Evolutionary conservation across 1,139 yeast genomes (phyloP).

Genomic region (Geotrichum aggregatum): DNA sequence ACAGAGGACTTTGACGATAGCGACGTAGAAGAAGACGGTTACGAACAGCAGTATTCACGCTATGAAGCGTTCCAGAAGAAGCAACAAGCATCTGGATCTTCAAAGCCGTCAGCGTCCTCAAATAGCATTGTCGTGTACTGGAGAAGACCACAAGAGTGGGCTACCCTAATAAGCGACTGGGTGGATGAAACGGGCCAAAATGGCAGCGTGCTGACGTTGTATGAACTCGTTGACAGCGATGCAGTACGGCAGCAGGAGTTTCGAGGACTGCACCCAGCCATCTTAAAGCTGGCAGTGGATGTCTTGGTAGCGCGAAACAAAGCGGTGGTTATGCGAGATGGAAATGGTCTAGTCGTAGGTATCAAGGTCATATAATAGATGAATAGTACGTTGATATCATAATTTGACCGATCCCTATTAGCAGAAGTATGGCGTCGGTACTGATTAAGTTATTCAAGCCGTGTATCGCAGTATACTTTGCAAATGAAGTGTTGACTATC

Average conservation of each 20-base stretch:
- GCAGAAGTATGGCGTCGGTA: too few species aligned
- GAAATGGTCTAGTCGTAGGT: constrained; percentile 38
- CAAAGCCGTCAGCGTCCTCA: constrained; percentile 19
- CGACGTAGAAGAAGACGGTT: constrained; percentile 10
- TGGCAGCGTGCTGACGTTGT: constrained; percentile 73
- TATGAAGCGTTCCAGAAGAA: not conserved
- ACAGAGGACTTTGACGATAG: constrained; percentile 15
- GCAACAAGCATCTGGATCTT: not conserved
- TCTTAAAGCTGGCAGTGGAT: constrained; percentile 55
- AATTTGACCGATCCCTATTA: too few species aligned
- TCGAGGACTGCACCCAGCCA: constrained; percentile 54
- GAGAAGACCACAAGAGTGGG: constrained; percentile 76
- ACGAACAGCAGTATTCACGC: constrained; percentile 12
- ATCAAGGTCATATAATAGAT: constrained; percentile 29
- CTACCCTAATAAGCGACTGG: constrained; percentile 55
- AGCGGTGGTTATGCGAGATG: constrained; percentile 36
- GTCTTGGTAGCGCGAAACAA: constrained; percentile 59
- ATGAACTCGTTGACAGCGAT: constrained; percentile 70
- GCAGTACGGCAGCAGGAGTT: constrained; percentile 55
- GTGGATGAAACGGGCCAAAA: constrained; percentile 72
- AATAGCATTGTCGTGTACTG: constrained; percentile 59
- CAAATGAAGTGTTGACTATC: too few species aligned
- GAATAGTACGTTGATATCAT: too few species aligned
- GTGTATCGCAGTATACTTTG: too few species aligned
- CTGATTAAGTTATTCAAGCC: too few species aligned